phyloP scores from a whole-genome alignment of 441 rosid genomes.

The Arabidopsis hybrid region DNA sequence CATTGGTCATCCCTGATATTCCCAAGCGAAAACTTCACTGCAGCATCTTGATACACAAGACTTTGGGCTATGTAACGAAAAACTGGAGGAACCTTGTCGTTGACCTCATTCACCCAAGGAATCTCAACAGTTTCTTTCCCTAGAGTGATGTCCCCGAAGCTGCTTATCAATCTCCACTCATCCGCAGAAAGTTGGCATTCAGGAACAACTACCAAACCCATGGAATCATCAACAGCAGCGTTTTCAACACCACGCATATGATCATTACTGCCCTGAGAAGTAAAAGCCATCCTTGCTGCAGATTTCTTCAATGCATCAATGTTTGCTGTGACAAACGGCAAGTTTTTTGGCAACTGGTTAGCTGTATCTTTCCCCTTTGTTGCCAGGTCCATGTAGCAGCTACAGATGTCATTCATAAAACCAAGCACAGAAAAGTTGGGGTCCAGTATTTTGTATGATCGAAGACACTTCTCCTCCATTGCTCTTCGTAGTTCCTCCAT shows the following conservation, averaged over 20 bases:
- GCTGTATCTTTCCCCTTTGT: constrained; percentile 63
- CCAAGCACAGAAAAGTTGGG: constrained; percentile 72
- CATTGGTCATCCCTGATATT: constrained; percentile 60
- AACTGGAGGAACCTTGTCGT: constrained; percentile 57
- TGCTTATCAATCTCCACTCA: constrained; percentile 56
- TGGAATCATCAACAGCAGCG: constrained; percentile 41
- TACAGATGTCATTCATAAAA: constrained; percentile 80
- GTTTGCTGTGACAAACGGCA: constrained; percentile 47
- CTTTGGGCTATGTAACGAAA: constrained; percentile 72
- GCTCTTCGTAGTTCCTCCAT: constrained; percentile 71
- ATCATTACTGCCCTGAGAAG: constrained; percentile 39
- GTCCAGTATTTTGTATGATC: constrained; percentile 74
- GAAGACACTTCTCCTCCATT: constrained; percentile 79
- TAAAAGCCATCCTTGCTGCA: constrained; percentile 46
- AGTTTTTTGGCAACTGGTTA: constrained; percentile 63
- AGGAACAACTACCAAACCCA: constrained; percentile 60
- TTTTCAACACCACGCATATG: constrained; percentile 38
- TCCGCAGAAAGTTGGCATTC: constrained; percentile 56
- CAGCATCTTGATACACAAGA: constrained; percentile 64
- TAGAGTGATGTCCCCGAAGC: constrained; percentile 63
- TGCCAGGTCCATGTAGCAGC: constrained; percentile 74
- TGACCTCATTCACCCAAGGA: constrained; percentile 80
- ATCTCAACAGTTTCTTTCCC: constrained; percentile 78
- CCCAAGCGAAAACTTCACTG: constrained; percentile 65
- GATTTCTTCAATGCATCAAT: constrained; percentile 58